A percentile compares a stretch with the other conserved stretches of the same genome.
Evolutionary conservation across 2,329 filamentous ascomycete genomes (phyloP).

Genomic region (Penicillium psychrosexuale): DNA sequence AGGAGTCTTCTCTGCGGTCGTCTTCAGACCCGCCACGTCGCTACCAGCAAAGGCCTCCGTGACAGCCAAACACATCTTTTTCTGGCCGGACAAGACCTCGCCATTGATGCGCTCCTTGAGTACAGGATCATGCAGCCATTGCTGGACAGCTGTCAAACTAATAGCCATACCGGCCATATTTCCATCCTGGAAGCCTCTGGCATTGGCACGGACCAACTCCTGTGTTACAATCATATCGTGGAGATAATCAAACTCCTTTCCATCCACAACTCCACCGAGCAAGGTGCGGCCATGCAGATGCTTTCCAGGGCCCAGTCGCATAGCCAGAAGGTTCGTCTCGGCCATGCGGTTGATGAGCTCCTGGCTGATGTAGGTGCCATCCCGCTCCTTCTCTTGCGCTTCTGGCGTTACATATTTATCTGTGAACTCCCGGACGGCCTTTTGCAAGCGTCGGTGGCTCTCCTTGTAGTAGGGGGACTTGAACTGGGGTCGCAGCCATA

Average conservation of each 20-base stretch:
- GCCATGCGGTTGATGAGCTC: constrained; percentile 76
- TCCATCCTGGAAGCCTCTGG: constrained; percentile 79
- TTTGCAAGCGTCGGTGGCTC: constrained; percentile 65
- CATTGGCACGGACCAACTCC: constrained; percentile 68
- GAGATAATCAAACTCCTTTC: constrained; percentile 83
- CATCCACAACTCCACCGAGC: constrained; percentile 66
- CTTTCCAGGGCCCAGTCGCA: constrained; percentile 79
- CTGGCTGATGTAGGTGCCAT: constrained; percentile 66
- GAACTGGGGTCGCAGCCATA: constrained; percentile 76
- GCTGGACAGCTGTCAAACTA: constrained; percentile 71
- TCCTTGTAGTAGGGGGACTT: constrained; percentile 78
- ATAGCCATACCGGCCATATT: constrained; percentile 87
- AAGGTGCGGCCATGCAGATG: constrained; percentile 71
- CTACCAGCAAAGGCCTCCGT: constrained; percentile 84
- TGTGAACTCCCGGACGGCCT: constrained; percentile 68
- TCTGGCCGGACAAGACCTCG: constrained; percentile 73
- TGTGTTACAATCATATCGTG: constrained; percentile 75
- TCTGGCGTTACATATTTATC: constrained; percentile 70
- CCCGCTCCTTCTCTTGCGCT: constrained; percentile 70
- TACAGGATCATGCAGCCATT: constrained; percentile 68
- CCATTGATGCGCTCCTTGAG: constrained; percentile 65
- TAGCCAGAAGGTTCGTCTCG: constrained; percentile 69
- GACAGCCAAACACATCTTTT: constrained; percentile 85
- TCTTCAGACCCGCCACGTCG: constrained; percentile 76
- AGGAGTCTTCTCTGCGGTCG: constrained; percentile 71